phyloP scores from a whole-genome alignment of 495 filamentous ascomycete species.

The Neurospora sp. region DNA sequence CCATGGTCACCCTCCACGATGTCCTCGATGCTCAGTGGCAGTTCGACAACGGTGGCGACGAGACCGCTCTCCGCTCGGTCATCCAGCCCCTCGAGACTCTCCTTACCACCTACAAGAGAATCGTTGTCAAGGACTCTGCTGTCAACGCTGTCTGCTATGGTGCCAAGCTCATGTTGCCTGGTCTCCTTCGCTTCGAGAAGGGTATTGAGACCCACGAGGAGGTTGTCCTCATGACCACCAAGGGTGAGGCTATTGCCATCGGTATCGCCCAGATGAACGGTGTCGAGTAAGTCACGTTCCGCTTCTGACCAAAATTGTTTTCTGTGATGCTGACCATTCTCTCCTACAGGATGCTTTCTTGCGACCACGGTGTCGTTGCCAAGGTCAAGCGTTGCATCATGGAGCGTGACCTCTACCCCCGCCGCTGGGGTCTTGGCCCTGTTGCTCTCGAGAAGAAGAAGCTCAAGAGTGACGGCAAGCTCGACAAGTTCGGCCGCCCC shows the following conservation, averaged over 20 bases:
- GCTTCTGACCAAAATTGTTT: neutral
- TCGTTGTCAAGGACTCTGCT: conserved; percentile 93
- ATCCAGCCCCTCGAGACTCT: conserved; percentile 87
- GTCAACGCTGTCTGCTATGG: conserved; percentile 97
- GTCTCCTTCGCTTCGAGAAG: conserved; percentile 79
- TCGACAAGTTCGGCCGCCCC: conserved; percentile 89
- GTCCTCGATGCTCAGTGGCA: conserved; percentile 91
- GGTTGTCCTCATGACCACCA: conserved; percentile 94
- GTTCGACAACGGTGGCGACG: conserved; percentile 83
- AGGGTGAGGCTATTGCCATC: conserved; percentile 94
- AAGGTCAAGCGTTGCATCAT: conserved; percentile 97
- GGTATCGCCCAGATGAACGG: conserved; percentile 80
- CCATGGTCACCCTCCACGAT: conserved; percentile 89
- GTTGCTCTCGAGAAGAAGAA: conserved; percentile 95
- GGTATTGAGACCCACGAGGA: conserved; percentile 49
- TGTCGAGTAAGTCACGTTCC: conserved; percentile 13
- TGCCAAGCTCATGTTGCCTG: conserved; percentile 95
- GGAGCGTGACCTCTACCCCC: conserved; percentile 94
- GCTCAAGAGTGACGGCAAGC: conserved; percentile 92
- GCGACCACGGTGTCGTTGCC: conserved; percentile 92
- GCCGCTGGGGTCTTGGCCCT: conserved; percentile 89
- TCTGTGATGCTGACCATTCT: neutral
- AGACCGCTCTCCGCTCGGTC: conserved; percentile 75
- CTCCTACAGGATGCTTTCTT: conserved; percentile 52
- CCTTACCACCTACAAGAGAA: conserved; percentile 82